phyloP scores from a whole-genome alignment of 2,329 filamentous ascomycete genomes.

The Diaporthe humulicola region DNA sequence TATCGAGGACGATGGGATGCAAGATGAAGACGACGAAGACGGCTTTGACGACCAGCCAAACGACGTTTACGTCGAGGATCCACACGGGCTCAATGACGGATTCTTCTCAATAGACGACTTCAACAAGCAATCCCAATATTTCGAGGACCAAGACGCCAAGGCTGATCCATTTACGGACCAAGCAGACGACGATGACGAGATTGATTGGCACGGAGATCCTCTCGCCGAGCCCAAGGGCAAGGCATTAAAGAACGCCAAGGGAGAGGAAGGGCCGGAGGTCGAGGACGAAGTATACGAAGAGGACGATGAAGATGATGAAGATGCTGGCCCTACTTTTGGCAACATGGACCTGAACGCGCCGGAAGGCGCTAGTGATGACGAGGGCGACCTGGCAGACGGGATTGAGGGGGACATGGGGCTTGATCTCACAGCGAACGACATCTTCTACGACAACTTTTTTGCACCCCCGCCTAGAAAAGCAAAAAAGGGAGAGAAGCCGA shows the following conservation, averaged over 20 bases:
- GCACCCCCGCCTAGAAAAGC: slow-evolving; percentile 83
- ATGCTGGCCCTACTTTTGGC: slow-evolving; percentile 86
- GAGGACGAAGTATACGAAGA: slow-evolving; percentile 61
- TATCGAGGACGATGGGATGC: slow-evolving; percentile 48
- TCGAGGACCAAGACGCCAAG: slow-evolving; percentile 86
- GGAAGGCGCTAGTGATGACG: slow-evolving; percentile 76
- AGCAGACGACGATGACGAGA: slow-evolving; percentile 85
- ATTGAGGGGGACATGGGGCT: slow-evolving; percentile 64
- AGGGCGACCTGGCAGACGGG: slow-evolving; percentile 63
- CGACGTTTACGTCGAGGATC: slow-evolving; percentile 77
- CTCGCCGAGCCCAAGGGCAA: slow-evolving; percentile 54
- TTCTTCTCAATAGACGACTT: slow-evolving; percentile 99
- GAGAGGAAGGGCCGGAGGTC: slow-evolving; percentile 46
- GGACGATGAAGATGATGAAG: slow-evolving; percentile 73
- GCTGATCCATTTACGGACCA: slow-evolving; percentile 81
- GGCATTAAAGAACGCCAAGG: slow-evolving; percentile 43
- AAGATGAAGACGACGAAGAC: slow-evolving; percentile 53
- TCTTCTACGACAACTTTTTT: slow-evolving; percentile 95
- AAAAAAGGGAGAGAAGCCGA: slow-evolving; percentile 62
- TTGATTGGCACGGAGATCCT: slow-evolving; percentile 90
- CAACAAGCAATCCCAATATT: slow-evolving; percentile 91
- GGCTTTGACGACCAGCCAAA: slow-evolving; percentile 61
- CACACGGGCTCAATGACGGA: slow-evolving; percentile 91
- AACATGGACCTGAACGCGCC: slow-evolving; percentile 81
- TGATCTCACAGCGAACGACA: slow-evolving; percentile 82